Evolutionary conservation across 2,329 filamentous ascomycete species (phyloP).

Genomic region (Ceratocystis diversiconidia): DNA sequence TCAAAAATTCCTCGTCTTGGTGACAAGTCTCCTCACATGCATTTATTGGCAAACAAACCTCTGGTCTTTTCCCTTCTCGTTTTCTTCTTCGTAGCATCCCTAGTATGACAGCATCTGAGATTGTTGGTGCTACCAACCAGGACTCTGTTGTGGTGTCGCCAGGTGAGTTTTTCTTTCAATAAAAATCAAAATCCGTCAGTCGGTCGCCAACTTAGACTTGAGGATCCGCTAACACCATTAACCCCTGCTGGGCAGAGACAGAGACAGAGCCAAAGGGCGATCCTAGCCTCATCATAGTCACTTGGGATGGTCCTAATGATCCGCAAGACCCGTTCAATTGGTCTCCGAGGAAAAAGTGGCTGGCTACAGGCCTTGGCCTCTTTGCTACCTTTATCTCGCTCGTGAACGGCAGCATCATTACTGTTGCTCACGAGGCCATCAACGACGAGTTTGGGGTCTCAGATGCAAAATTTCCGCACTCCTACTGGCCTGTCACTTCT

Average conservation of each 20-base stretch:
- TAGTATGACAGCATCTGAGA: not conserved
- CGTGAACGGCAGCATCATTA: slow-evolving; percentile 17
- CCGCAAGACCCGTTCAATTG: slow-evolving; percentile 55
- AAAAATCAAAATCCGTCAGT: not conserved
- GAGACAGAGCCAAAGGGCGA: slow-evolving; percentile 11
- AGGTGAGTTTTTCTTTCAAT: not conserved
- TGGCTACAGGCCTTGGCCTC: slow-evolving; percentile 25
- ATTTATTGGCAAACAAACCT: not conserved
- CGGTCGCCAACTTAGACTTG: not conserved
- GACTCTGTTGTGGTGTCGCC: not conserved
- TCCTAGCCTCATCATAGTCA: slow-evolving; percentile 28
- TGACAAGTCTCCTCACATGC: not conserved
- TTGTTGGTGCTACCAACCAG: slow-evolving; percentile 1
- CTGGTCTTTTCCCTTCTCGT: not conserved
- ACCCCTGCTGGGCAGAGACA: not conserved
- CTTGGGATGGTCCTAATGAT: slow-evolving; percentile 46
- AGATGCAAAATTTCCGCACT: slow-evolving; percentile 16
- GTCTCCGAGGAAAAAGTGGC: slow-evolving; percentile 34
- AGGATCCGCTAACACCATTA: not conserved
- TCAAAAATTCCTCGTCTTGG: no score
- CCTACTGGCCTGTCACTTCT: slow-evolving; percentile 16
- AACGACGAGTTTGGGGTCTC: slow-evolving; percentile 20
- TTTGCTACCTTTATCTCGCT: slow-evolving; percentile 23
- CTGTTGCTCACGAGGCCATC: slow-evolving; percentile 18
- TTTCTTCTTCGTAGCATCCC: not conserved